phyloP scores from a whole-genome alignment of 2,329 filamentous ascomycete genomes.

The Diaporthe sp. region DNA sequence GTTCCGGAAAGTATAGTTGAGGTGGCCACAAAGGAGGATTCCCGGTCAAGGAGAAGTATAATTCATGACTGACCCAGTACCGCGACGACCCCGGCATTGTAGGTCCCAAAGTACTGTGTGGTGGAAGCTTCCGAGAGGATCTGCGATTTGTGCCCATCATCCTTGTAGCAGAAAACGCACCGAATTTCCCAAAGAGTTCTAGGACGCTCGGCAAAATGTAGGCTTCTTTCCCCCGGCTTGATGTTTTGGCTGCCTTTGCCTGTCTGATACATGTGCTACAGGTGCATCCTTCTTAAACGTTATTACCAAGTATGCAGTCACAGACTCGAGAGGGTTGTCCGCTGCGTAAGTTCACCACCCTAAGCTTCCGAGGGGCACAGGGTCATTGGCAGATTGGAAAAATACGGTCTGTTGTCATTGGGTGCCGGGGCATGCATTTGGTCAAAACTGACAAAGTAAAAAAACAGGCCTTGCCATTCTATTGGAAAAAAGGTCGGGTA shows the following conservation, averaged over 20 bases:
- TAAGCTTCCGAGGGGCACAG: background rate
- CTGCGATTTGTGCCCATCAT: background rate
- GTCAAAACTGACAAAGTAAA: background rate
- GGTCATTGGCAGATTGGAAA: background rate
- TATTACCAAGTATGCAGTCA: background rate
- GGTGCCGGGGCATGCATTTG: too few relatives aligned
- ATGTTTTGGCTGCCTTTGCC: background rate
- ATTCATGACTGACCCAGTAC: background rate
- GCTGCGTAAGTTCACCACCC: background rate
- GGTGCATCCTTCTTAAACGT: conserved; percentile 1
- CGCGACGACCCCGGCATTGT: background rate
- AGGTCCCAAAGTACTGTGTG: background rate
- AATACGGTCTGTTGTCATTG: too few relatives aligned
- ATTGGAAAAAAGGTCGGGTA: background rate
- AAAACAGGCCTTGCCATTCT: conserved; percentile 8
- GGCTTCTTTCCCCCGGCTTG: too few relatives aligned
- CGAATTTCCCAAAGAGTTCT: background rate
- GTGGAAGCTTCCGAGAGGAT: background rate
- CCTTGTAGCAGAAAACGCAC: too few relatives aligned
- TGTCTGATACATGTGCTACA: background rate
- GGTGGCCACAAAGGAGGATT: background rate
- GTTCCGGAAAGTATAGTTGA: background rate
- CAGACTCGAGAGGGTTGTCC: background rate
- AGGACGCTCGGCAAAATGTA: background rate
- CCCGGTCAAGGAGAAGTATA: background rate